Evolutionary conservation across 139 green algal species (phyloP).

Genomic region (Chlorella sp.): DNA sequence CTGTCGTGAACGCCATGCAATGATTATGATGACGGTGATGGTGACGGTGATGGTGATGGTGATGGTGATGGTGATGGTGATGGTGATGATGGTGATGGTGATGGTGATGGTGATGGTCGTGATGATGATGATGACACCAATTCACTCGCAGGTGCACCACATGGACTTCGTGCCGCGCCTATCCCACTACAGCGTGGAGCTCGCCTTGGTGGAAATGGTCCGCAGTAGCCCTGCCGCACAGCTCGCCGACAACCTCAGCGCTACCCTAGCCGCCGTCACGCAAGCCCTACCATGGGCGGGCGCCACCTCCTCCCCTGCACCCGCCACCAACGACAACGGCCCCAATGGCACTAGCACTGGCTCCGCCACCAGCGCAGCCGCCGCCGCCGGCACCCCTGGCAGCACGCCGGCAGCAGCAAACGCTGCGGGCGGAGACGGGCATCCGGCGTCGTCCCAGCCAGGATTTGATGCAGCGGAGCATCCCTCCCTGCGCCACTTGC

Average conservation of each 20-base stretch:
- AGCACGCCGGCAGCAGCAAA: not conserved
- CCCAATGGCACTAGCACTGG: not conserved
- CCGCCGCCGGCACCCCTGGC: not conserved
- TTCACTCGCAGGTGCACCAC: slow-evolving; percentile 15
- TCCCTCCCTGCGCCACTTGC: too few species aligned
- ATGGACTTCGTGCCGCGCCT: slow-evolving; percentile 45
- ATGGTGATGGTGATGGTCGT: not conserved
- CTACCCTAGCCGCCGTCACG: not conserved
- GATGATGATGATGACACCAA: not conserved
- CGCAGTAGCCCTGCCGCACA: slow-evolving; percentile 10
- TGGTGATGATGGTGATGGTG: not conserved
- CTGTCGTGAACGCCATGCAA: not conserved
- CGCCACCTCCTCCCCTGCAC: not conserved
- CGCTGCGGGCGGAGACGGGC: not conserved
- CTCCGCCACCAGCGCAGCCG: not conserved
- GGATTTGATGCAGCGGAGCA: too few species aligned
- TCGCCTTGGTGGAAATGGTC: slow-evolving; percentile 45
- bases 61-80: not conserved
- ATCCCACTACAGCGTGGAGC: slow-evolving; percentile 37
- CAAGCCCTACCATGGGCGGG: not conserved
- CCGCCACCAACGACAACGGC: not conserved
- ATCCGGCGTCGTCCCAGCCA: not conserved
- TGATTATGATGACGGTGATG: not conserved
- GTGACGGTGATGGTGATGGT: not conserved
- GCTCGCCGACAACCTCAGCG: slow-evolving; percentile 2